These are phyloP conservation scores for Neopestalotiopsis sp. DNA, from an alignment of 2,329 filamentous ascomycete genomes.

Conservation along the genomic window DNA sequence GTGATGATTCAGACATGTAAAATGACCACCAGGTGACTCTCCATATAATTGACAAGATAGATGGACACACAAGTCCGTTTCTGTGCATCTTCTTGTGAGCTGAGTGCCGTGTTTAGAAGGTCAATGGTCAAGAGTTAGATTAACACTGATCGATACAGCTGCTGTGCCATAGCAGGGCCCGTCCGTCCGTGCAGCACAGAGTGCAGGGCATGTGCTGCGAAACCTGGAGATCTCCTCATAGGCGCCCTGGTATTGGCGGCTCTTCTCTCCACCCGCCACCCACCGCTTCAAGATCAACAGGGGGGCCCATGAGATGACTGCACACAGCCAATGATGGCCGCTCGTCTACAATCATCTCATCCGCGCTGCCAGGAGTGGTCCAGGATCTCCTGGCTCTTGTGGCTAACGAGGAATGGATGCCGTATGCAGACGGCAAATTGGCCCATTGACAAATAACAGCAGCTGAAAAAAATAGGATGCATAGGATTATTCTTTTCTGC, in stretches of 20 bases:
- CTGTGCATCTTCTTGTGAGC: conserved; percentile 1
- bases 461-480: not conserved
- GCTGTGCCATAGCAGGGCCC: not conserved
- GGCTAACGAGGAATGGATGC: not conserved
- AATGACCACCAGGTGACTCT: not conserved
- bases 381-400: not conserved
- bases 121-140: not conserved
- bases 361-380: not conserved
- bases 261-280: conserved; percentile 5
- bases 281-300: conserved; percentile 15
- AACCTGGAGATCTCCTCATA: conserved; percentile 6
- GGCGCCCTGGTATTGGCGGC: conserved; percentile 7
- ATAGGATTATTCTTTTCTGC: not conserved
- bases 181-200: not conserved
- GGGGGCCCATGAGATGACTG: not conserved
- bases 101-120: conserved; percentile 13
- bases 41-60: not conserved
- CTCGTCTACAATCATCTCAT: conserved; percentile 11
- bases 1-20: too few relatives aligned
- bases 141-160: conserved; percentile 3
- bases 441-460: not conserved
- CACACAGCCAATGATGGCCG: not conserved
- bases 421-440: not conserved
- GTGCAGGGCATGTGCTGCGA: conserved; percentile 3
- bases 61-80: not conserved